Evolutionary conservation across 1,284 basidiomycete species (phyloP), one percentile per base, ranked within the genome.

Genomic region (Ceratobasidium sp.): DNA sequence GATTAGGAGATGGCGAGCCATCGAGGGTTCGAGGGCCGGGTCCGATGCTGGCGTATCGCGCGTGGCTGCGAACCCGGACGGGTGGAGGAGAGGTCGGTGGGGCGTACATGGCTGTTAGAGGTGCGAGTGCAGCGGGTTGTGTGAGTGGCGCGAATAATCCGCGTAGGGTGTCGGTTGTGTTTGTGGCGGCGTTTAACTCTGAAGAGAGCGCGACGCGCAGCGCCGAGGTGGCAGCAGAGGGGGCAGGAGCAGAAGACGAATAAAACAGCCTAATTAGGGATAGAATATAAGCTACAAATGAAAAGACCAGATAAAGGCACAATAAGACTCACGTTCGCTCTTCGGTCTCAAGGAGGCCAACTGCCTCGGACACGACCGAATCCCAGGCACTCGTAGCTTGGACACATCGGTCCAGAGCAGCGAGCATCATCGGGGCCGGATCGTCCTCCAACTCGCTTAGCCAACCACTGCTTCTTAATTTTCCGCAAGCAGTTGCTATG

Each of bases 51-150:
- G 77, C 62, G 64, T 67, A 65, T 75, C 66, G 57, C 40, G 76
- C 69, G 52, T 78, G 66, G 26, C 65, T 56, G 3, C 48, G 57
- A 23, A 70, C 48, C 7, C 62, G 61, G 44, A 69, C 65, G 48
- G 67, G 71, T 26, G 74, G 78, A n/a, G 64, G 69, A 61, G 69
- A 73, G 40, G 78, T 44, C 0, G 93, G 88, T 2, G 94, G 94
- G 0, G 92, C 92, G 83, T 95, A 95, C 93, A 95, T 95, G 84
- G 94, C 93, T 3, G 92, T 87, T 10, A 95, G 86, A 81, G 93
- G 93, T 10, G 91, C 87, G 17, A 94, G 85, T 80, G 93, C 91
- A 17, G 87, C 83, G 0, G 92, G 91, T 3, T 89, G 90, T 0
- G 93, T 91, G 68, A 95, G 88, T 9, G 93, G 93, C 2, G 91